phyloP scores from a whole-genome alignment of 2,329 filamentous ascomycete species.

The Parascedosporium putredinis region DNA sequence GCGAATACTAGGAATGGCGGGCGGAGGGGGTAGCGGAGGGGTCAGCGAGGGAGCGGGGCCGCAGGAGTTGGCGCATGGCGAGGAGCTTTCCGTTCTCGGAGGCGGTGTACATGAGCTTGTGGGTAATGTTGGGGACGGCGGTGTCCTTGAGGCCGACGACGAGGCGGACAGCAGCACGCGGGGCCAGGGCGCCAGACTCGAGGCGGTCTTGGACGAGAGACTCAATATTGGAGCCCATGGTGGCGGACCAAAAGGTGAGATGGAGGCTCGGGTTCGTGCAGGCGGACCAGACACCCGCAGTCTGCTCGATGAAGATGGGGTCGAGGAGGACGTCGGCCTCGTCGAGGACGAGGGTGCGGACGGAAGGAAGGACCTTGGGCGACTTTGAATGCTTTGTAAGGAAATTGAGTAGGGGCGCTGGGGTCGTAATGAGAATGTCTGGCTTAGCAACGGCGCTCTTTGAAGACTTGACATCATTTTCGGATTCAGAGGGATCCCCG shows the following conservation, averaged over 20 bases:
- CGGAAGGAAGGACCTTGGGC: slow-evolving; percentile 48
- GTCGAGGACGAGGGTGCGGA: slow-evolving; percentile 71
- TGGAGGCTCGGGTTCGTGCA: slow-evolving; percentile 62
- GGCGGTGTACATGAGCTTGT: slow-evolving; percentile 82
- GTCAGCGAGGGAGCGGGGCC: slow-evolving; percentile 44
- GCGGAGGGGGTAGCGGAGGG: slow-evolving; percentile 53
- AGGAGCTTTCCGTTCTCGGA: slow-evolving; percentile 91
- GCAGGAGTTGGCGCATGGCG: slow-evolving; percentile 78
- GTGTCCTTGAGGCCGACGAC: slow-evolving; percentile 97
- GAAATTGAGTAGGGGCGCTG: slow-evolving; percentile 62
- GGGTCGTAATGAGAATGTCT: slow-evolving; percentile 31
- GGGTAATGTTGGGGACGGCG: slow-evolving; percentile 82
- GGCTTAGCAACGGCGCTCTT: slow-evolving; percentile 17
- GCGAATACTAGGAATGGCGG: slow-evolving; percentile 94
- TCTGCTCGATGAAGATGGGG: slow-evolving; percentile 81
- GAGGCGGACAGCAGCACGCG: slow-evolving; percentile 72
- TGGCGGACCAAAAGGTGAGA: slow-evolving; percentile 87
- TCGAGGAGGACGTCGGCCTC: slow-evolving; percentile 94
- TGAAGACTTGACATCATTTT: slow-evolving; percentile 18
- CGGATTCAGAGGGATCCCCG: slow-evolving; percentile 20
- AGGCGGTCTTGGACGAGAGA: slow-evolving; percentile 62
- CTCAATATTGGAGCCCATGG: slow-evolving; percentile 91
- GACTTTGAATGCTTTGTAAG: slow-evolving; percentile 36
- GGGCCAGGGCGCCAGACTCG: slow-evolving; percentile 40
- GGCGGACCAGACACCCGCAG: slow-evolving; percentile 70